These are phyloP conservation scores for Metarhizium humberi DNA, from an alignment of 2,329 filamentous ascomycete genomes.

Conservation along the genomic window DNA sequence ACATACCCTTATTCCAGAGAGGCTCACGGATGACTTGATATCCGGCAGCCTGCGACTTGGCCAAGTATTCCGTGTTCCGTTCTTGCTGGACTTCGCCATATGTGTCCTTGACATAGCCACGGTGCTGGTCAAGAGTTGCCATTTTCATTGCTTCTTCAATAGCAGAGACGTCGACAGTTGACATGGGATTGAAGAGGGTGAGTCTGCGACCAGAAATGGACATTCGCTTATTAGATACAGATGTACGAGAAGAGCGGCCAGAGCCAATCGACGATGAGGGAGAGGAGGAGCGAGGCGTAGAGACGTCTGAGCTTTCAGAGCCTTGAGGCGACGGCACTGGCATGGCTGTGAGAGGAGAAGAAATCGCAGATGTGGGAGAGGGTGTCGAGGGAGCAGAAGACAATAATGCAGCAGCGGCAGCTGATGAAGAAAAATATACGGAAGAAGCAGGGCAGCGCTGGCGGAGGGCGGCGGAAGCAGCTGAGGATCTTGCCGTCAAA, in stretches of 20 bases:
- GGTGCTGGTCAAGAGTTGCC: slow-evolving; percentile 49
- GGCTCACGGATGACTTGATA: slow-evolving; percentile 55
- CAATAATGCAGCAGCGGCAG: neutral
- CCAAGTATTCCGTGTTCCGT: slow-evolving; percentile 42
- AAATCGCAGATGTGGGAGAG: slow-evolving; percentile 5
- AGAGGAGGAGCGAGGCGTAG: slow-evolving; percentile 45
- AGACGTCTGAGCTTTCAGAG: slow-evolving; percentile 39
- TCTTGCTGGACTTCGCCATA: slow-evolving; percentile 47
- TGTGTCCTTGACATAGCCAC: slow-evolving; percentile 49
- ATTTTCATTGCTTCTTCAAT: slow-evolving; percentile 53
- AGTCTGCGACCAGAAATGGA: slow-evolving; percentile 41
- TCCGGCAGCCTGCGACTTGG: slow-evolving; percentile 42
- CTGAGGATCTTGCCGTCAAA: slow-evolving; percentile 3
- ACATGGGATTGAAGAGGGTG: slow-evolving; percentile 45
- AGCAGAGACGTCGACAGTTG: slow-evolving; percentile 44
- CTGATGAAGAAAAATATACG: neutral
- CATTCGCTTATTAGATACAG: slow-evolving; percentile 42
- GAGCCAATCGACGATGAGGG: slow-evolving; percentile 39
- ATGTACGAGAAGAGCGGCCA: slow-evolving; percentile 38
- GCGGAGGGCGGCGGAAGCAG: slow-evolving; percentile 1
- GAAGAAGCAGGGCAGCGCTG: slow-evolving; percentile 4
- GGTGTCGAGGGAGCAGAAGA: slow-evolving; percentile 3
- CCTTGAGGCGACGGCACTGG: slow-evolving; percentile 29
- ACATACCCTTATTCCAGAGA: slow-evolving; percentile 55
- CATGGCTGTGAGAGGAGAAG: slow-evolving; percentile 11